A percentile compares a stretch with the other conserved stretches of the same genome.
Conservation (phyloP, 768 basidiomycete species). For the Amanita polypyramis region DNA sequence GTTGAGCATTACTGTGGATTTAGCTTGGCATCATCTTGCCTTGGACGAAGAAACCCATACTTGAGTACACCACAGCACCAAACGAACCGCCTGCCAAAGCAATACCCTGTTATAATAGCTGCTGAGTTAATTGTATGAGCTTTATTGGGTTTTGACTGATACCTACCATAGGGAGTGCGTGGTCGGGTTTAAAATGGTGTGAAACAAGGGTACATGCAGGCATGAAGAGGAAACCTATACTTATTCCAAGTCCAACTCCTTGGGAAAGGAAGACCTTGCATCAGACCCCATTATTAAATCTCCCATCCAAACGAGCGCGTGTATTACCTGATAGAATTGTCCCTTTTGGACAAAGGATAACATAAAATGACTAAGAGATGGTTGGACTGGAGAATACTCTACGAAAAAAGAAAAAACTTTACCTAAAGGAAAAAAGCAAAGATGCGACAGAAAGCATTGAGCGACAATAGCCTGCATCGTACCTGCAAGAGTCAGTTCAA, state of each 20-base stretch:
- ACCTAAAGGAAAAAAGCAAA: slow-evolving; percentile 8
- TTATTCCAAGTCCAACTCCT: slow-evolving; percentile 37
- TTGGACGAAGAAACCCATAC: background rate
- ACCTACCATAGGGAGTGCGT: slow-evolving; percentile 33
- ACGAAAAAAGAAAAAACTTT: background rate
- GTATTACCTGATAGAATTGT: slow-evolving; percentile 8
- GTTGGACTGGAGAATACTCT: background rate
- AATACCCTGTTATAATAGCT: slow-evolving; percentile 14
- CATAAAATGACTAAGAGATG: slow-evolving; percentile 4
- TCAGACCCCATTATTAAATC: background rate
- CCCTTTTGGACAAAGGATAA: slow-evolving; percentile 1
- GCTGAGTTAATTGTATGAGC: slow-evolving; percentile 25
- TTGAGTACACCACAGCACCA: slow-evolving; percentile 31
- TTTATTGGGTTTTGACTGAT: background rate
- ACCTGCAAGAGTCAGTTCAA: slow-evolving; percentile 2
- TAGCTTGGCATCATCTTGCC: background rate
- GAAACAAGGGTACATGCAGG: slow-evolving; percentile 34
- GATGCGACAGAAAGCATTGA: slow-evolving; percentile 5
- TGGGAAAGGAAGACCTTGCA: slow-evolving; percentile 34
- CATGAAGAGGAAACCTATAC: slow-evolving; percentile 30
- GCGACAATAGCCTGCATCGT: slow-evolving; percentile 9
- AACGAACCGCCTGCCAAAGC: slow-evolving; percentile 17
- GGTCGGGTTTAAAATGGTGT: slow-evolving; percentile 32
- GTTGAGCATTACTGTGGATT: slow-evolving; percentile 34
- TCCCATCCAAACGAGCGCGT: background rate